A percentile compares a stretch with the other conserved stretches of the same genome.
These are phyloP conservation scores for Tolypocladium amazonense DNA, from an alignment of 2,329 filamentous ascomycete species.

Conservation along the genomic window DNA sequence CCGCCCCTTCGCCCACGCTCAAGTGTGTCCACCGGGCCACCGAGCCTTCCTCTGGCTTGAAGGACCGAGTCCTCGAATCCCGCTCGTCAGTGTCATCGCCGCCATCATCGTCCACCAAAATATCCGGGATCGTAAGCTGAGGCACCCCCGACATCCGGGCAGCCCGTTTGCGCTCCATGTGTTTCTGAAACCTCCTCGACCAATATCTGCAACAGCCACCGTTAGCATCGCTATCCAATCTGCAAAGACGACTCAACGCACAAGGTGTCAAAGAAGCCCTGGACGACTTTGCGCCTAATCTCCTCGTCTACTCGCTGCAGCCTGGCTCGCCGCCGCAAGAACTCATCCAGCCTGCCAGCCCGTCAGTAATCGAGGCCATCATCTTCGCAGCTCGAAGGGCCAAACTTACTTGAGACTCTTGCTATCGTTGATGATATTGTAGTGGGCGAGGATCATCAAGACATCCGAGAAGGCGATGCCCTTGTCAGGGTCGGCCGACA, in stretches of 20 bases:
- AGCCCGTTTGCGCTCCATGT: constrained; percentile 59
- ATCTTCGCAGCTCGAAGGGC: not conserved
- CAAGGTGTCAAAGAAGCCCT: constrained; percentile 91
- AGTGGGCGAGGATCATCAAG: constrained; percentile 91
- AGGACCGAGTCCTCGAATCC: constrained; percentile 30
- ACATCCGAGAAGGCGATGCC: constrained; percentile 89
- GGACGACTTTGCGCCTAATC: constrained; percentile 77
- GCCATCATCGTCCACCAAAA: constrained; percentile 74
- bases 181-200: constrained; percentile 69
- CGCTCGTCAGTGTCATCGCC: constrained; percentile 26
- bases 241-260: constrained; percentile 27
- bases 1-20: constrained; percentile 4
- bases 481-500: constrained; percentile 78
- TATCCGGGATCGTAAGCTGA: constrained; percentile 76
- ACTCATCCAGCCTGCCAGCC: constrained; percentile 68
- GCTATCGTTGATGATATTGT: constrained; percentile 97
- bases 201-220: constrained; percentile 49
- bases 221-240: not conserved
- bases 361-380: not conserved
- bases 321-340: constrained; percentile 77
- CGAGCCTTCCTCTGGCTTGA: constrained; percentile 8
- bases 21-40: constrained; percentile 6
- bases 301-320: constrained; percentile 93
- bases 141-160: constrained; percentile 71
- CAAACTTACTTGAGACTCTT: constrained; percentile 69